Evolutionary conservation across 768 basidiomycete genomes (phyloP).

Genomic region (Boletales sp.): DNA sequence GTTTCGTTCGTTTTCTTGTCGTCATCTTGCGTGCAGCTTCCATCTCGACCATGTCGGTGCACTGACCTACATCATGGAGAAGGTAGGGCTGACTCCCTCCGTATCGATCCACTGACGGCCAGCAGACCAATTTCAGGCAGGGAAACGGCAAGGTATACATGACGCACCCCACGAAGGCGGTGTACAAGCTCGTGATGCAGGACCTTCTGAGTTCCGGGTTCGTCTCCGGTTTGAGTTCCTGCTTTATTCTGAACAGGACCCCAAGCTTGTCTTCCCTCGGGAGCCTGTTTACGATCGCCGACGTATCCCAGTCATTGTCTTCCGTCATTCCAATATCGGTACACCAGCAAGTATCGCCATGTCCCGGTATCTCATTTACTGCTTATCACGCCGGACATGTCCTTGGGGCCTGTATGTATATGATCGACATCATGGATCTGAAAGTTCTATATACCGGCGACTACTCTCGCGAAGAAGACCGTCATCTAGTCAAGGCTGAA

Average conservation of each 20-base stretch:
- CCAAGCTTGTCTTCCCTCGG: conserved; percentile 61
- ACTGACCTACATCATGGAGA: conserved; percentile 94
- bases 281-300: conserved; percentile 69
- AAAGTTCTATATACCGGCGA: conserved; percentile 96
- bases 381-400: conserved; percentile 98
- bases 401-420: conserved; percentile 94
- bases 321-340: conserved; percentile 85
- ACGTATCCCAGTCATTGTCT: conserved; percentile 75
- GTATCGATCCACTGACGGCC: background rate
- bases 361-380: conserved; percentile 88
- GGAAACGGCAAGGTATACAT: conserved; percentile 98
- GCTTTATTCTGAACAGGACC: background rate
- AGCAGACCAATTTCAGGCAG: conserved; percentile 93
- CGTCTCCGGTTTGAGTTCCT: conserved; percentile 17
- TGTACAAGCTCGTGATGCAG: conserved; percentile 98
- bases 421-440: conserved; percentile 92
- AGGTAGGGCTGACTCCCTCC: conserved; percentile 45
- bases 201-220: conserved; percentile 92
- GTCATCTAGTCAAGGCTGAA: conserved; percentile 94
- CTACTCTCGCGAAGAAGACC: conserved; percentile 94
- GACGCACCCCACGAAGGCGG: conserved; percentile 97
- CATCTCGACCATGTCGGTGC: conserved; percentile 97
- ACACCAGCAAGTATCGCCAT: conserved; percentile 86
- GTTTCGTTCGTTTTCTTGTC: background rate
- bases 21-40: conserved; percentile 51